Conservation (phyloP, 164 flowering plant genomes). For the Nymphaea colorata region DNA sequence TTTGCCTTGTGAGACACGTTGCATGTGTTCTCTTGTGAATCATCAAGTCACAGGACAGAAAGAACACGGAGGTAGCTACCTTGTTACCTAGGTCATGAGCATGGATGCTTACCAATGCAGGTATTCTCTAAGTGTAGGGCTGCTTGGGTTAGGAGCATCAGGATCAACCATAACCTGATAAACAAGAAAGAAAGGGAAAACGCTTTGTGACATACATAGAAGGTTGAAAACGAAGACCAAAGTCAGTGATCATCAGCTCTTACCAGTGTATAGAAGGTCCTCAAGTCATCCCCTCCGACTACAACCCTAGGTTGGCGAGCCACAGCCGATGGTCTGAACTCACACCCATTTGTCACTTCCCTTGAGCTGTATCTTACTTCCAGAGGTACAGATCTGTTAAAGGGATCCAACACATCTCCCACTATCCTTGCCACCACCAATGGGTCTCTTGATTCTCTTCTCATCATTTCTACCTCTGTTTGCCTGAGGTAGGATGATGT, state of each 20-base stretch:
- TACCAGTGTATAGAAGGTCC: slow-evolving; percentile 61
- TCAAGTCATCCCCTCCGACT: slow-evolving; percentile 47
- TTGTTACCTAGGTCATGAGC: too few species aligned
- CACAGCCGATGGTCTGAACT: slow-evolving; percentile 51
- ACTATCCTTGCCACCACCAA: slow-evolving; percentile 47
- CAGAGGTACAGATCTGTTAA: slow-evolving; percentile 24
- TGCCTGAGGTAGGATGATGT: too few species aligned
- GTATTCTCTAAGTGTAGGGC: slow-evolving; percentile 16
- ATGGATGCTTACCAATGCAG: slow-evolving; percentile 16
- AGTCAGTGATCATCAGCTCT: not conserved
- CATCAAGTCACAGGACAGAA: too few species aligned
- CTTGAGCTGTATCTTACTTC: slow-evolving; percentile 20
- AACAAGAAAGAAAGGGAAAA: not conserved
- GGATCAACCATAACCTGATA: slow-evolving; percentile 25
- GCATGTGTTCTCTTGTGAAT: too few species aligned
- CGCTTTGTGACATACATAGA: too few species aligned
- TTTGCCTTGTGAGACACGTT: too few species aligned
- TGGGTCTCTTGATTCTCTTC: slow-evolving; percentile 23
- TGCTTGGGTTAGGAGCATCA: slow-evolving; percentile 23
- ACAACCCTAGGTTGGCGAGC: slow-evolving; percentile 21
- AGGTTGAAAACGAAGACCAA: too few species aligned
- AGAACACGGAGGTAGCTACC: too few species aligned
- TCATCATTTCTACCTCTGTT: too few species aligned
- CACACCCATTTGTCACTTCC: slow-evolving; percentile 41
- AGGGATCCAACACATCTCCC: slow-evolving; percentile 53